Percentiles rank a stretch among this genome's conserved stretches.
Evolutionary conservation across 129 eudicot species (phyloP).

Genomic region (Chrysanthemum seticuspe): DNA sequence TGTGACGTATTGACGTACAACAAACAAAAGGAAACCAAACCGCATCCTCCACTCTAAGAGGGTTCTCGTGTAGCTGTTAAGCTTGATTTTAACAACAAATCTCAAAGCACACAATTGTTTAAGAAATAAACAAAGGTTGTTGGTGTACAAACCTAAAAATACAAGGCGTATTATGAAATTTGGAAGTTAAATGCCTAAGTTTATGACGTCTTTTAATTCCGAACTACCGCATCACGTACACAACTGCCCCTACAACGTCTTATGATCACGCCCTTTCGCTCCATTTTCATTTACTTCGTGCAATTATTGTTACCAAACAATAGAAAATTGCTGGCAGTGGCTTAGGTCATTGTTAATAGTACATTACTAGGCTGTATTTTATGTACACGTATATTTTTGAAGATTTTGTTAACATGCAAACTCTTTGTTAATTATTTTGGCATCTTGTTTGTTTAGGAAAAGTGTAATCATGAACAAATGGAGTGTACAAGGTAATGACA

Average conservation of each 20-base stretch:
- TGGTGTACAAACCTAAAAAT: background rate
- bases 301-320: constrained; percentile 6
- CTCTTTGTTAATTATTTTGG: no score
- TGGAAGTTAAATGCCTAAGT: background rate
- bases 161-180: background rate
- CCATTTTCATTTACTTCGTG: background rate
- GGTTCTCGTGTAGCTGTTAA: no score
- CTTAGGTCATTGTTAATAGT: background rate
- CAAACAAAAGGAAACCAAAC: no score
- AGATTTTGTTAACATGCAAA: no score
- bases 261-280: constrained; percentile 8
- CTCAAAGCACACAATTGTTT: background rate
- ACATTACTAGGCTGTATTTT: background rate
- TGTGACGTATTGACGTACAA: no score
- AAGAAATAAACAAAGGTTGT: background rate
- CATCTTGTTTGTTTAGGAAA: no score
- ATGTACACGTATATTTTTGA: no score
- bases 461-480: no score
- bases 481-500: no score
- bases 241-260: background rate
- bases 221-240: constrained; percentile 12
- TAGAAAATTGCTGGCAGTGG: background rate
- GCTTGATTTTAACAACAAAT: no score
- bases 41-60: no score
- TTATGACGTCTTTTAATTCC: background rate